Evolutionary conservation across 2,329 filamentous ascomycete species (phyloP).

Genomic region (Arthrocladium fulminans): DNA sequence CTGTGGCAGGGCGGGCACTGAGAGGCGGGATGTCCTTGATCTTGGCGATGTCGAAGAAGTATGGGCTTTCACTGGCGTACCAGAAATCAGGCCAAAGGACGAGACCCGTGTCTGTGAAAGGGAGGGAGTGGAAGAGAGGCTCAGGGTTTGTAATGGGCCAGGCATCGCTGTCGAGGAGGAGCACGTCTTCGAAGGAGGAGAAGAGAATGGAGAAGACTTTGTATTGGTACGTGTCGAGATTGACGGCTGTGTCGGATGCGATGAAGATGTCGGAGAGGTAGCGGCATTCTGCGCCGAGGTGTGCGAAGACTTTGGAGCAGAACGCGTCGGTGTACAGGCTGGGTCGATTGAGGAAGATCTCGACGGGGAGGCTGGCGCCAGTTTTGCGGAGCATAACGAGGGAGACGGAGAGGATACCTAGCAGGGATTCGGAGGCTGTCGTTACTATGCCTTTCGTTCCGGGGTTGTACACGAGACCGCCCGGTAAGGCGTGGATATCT

Average conservation of each 20-base stretch:
- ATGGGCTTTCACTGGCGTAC: conserved; percentile 34
- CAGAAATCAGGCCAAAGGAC: conserved; percentile 37
- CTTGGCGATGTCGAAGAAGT: conserved; percentile 39
- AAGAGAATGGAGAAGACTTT: conserved; percentile 33
- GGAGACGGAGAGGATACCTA: conserved; percentile 37
- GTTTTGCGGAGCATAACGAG: conserved; percentile 38
- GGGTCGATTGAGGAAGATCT: conserved; percentile 29
- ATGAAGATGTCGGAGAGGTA: conserved; percentile 28
- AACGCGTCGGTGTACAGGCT: conserved; percentile 23
- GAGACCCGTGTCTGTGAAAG: conserved; percentile 28
- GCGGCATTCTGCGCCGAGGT: conserved; percentile 26
- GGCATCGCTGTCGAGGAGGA: conserved; percentile 33
- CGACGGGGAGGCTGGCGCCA: conserved; percentile 36
- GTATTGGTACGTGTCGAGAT: conserved; percentile 29
- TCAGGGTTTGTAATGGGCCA: conserved; percentile 29
- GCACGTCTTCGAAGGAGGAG: conserved; percentile 31
- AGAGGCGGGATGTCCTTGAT: conserved; percentile 27
- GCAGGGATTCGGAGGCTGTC: conserved; percentile 35
- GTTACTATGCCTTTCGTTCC: conserved; percentile 28
- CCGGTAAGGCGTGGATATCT: conserved; percentile 21
- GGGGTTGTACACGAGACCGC: conserved; percentile 15
- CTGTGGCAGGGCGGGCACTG: conserved; percentile 31
- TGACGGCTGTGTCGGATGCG: conserved; percentile 14
- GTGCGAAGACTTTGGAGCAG: conserved; percentile 25
- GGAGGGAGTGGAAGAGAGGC: conserved; percentile 26